Base-by-base conservation (phyloP, 495 filamentous ascomycete species). In the Aspergillus kassunensis region DNA sequence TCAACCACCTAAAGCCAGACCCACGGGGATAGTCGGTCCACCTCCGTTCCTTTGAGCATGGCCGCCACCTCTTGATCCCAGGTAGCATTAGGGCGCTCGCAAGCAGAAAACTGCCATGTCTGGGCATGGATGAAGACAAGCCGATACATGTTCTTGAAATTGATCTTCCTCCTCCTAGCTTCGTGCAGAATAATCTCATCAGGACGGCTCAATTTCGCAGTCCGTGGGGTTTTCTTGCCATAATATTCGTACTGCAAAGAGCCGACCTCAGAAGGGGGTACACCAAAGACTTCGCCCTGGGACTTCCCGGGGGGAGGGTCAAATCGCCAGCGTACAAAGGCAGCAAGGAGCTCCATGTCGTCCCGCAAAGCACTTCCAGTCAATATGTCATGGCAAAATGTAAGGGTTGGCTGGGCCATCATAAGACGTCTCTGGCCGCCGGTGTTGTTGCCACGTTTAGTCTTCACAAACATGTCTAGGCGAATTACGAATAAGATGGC, bases 401-500 rank as follows among this genome's bases (percentile, higher is more conserved):
- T 69, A 13, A 88, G 56, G 21, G 66, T 62, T n/a, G 69, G 66
- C 59, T 88, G 83, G n/a, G 76, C 79, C 31, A 87, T 59, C 47
- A 87, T 69, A 49, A 88, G 57, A 19, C 75, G 65, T 20, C 78
- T 66, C 33, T 88, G 56, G 3, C 49, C 61, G 6, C 58, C 64
- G 12, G 64, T 64, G 7, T 70, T 73, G 29, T 61, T 68, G 12
- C 72, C 48, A 1, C 79, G 80, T 57, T 80, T 67, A 27, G 71
- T 76, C 15, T 73, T 79, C 19, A 86, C 78, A 34, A 62, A 70
- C 72, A 86, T 74, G 54, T 81, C 72, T 10, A 88, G 68, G 63
- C 86, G 86, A 56, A 84, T 51, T 53, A 87, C 63, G 66, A 88
- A 84, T 33, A 79, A 51, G 6, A 75, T 72, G 6, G 72, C 68